Base-by-base conservation (phyloP, 805 yeast species). In the Kregervanrija fluxuum region DNA sequence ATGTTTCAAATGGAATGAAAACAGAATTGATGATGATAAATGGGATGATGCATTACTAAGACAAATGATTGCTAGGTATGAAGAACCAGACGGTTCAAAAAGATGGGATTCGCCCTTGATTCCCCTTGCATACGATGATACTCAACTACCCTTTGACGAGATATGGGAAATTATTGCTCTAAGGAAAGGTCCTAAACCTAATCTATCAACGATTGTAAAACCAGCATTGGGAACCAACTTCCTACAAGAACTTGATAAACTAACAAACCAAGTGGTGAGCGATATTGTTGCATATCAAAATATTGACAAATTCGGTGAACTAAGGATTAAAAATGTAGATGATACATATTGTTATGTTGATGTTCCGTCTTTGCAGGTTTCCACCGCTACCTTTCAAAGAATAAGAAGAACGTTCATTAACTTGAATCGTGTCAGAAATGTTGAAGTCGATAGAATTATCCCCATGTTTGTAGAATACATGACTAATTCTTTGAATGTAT, bases 101-200 rank as follows among this genome's bases (percentile, higher is more conserved):
- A 68, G 96, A 48, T 93, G 99, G 99, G 99, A 93, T 58, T 79
- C 95, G 4, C 99, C 99, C 5, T 66, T 91, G 48, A 81, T 89
- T 57, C 79, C 87, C 0, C 64, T 90, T 1, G 74, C 80, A 3
- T 74, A 69, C 54, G 79, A 75, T 41, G 81, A 82, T 31, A 68
- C 67, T 12, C 65, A 63, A 3, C 56, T 82, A 22, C 85, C 89
- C 0, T 61, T 82, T 15, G 83, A 82, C 1, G 85, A 79, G 13
- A 73, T 93, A 2, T 80, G 83, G 80, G 73, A 73, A 40, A 74
- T 79, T 0, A 55, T 83, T 2, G 82, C 78, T 32, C 59, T 85
- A 48, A 71, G 77, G 41, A 73, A 77, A 61, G 74, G 85, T 43
- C 71, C 85, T 44, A 76, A 81, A 9, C 95, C 96, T 4, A 91